A percentile compares a stretch with the other conserved stretches of the same genome.
These are phyloP conservation scores for Rhizoctonia solani DNA, from an alignment of 1,284 basidiomycete species.

Conservation along the genomic window DNA sequence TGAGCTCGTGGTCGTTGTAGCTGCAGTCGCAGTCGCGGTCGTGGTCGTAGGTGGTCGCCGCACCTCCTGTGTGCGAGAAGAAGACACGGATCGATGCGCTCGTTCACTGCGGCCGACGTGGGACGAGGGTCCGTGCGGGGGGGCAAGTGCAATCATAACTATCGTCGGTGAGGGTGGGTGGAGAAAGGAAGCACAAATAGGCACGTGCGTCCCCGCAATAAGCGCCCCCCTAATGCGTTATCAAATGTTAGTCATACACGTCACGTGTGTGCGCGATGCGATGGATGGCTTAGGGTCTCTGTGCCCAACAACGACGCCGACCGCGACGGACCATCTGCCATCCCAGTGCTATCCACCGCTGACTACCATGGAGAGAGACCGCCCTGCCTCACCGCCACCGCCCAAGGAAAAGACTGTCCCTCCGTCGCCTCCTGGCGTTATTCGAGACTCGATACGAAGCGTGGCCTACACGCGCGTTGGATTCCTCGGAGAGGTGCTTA, in stretches of 20 bases:
- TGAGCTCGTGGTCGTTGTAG: no score
- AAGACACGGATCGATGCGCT: neutral
- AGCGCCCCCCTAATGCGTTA: neutral
- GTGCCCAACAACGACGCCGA: neutral
- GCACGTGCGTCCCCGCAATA: conserved; percentile 27
- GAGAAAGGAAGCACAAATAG: neutral
- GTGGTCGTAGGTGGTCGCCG: conserved; percentile 7
- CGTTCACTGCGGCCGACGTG: neutral
- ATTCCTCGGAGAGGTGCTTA: conserved; percentile 82
- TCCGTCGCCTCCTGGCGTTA: conserved; percentile 78
- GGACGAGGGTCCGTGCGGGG: neutral
- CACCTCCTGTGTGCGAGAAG: neutral
- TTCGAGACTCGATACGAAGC: conserved; percentile 65
- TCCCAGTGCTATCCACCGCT: neutral
- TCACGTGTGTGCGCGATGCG: conserved; percentile 14
- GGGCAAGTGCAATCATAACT: conserved; percentile 29
- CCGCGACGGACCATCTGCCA: neutral
- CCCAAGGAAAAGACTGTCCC: conserved; percentile 81
- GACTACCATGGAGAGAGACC: neutral
- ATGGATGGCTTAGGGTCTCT: conserved; percentile 3
- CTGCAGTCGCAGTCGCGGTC: no score
- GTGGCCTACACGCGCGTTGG: conserved; percentile 70
- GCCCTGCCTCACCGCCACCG: conserved; percentile 60
- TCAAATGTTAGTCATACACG: neutral
- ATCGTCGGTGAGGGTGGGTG: neutral